Conservation (phyloP, 306 rosid species). For the Ochetophila trinervis region DNA sequence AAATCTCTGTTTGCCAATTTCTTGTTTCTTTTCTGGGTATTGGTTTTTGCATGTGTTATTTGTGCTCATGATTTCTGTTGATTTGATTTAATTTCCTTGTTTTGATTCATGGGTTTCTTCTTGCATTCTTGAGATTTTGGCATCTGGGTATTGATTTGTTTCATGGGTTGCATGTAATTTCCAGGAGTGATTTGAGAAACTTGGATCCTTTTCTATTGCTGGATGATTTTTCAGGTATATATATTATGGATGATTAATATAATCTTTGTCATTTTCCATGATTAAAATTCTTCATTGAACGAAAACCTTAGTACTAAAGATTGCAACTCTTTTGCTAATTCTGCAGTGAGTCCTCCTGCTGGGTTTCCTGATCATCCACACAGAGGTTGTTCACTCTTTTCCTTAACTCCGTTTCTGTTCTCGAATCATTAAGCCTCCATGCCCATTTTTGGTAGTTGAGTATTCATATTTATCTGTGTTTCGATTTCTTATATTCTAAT, state of each 20-base stretch:
- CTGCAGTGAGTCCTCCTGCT: conserved; percentile 55
- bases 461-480: neutral
- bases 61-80: neutral
- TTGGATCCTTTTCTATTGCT: conserved; percentile 64
- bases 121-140: neutral
- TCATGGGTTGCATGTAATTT: conserved; percentile 2
- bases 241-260: neutral
- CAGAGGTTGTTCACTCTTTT: conserved; percentile 40
- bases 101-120: neutral
- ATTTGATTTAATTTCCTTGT: neutral
- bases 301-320: neutral
- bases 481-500: conserved; percentile 7
- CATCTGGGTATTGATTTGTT: conserved; percentile 14
- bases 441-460: neutral
- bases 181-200: conserved; percentile 43
- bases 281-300: neutral
- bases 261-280: neutral
- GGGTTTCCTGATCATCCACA: conserved; percentile 77
- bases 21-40: too few relatives aligned
- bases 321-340: neutral
- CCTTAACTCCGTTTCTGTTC: neutral
- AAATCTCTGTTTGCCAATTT: neutral
- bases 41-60: neutral
- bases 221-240: conserved; percentile 51
- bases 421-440: neutral